Conservation (phyloP, 768 basidiomycete species). For the Vishniacozyma victoriae region DNA sequence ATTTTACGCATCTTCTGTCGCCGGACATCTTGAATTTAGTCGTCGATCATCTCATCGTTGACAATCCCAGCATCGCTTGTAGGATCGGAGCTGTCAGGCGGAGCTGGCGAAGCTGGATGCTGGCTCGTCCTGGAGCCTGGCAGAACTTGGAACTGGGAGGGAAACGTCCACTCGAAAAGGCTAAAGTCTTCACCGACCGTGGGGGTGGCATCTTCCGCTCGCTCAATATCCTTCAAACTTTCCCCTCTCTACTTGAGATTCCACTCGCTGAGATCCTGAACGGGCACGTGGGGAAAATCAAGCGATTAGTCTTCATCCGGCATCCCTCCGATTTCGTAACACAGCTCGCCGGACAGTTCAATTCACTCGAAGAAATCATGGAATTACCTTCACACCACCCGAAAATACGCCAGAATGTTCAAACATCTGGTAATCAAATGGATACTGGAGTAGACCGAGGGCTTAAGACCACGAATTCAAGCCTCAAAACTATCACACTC, state of each 20-base stretch:
- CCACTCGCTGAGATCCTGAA: conserved; percentile 3
- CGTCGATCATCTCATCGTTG: conserved; percentile 6
- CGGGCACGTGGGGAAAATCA: background rate
- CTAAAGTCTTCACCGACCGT: background rate
- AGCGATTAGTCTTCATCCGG: conserved; percentile 1
- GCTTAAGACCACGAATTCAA: conserved; percentile 1
- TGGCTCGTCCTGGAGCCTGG: conserved; percentile 8
- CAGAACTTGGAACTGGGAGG: conserved; percentile 6
- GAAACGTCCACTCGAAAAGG: conserved; percentile 4
- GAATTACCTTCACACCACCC: no score
- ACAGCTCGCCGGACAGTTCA: background rate
- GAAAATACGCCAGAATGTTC: no score
- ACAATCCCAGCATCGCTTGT: background rate
- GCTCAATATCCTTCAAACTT: conserved; percentile 5
- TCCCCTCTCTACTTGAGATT: background rate
- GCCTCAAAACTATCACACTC: background rate
- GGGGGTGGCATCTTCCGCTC: conserved; percentile 1
- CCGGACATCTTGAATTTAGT: conserved; percentile 13
- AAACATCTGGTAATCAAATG: no score
- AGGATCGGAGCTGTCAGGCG: conserved; percentile 12
- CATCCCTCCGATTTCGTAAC: background rate
- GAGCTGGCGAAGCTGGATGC: conserved; percentile 8
- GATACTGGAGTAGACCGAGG: background rate
- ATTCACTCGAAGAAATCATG: no score
- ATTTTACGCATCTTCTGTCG: background rate